Base-by-base conservation (phyloP, 768 basidiomycete genomes). In the Hortiboletus campestris region DNA sequence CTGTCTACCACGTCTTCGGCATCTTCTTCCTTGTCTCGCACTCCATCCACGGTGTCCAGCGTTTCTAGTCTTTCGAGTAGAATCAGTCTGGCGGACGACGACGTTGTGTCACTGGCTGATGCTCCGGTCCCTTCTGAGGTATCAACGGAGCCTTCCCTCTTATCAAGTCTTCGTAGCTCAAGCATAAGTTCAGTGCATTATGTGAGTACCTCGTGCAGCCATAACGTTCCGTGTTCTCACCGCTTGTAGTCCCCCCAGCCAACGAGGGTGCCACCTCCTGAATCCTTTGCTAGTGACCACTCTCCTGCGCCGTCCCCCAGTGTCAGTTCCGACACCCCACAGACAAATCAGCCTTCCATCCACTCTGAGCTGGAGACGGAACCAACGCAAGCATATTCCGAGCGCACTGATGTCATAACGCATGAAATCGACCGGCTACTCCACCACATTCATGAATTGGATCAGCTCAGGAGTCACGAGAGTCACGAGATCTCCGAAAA, bases 401-500 rank as follows among this genome's bases (percentile, higher is more conserved):
- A 80, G 42, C 62, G 45, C 20, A 62, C 74, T 7, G 72, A 80
- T 31, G 73, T 78, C 5, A 70, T 77, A 36, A 81, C 82, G 4
- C 77, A 82, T 61, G 82, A 69, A 74, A 83, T 77, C 46, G 70
- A 84, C 68, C 67, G 76, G 9, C 59, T 85, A 17, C 67, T 85
- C 46, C 74, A 81, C 38, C 75, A 78, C 51, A 68, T 86, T 11
- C 83, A 89, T 49, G 85, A 89, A 49, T 64, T 92, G 13, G 84
- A 92, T 61, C 74, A 79, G 32, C 74, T 76, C 17, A 75, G 88
- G 50, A 85, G 83, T 0, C 76, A 81, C 3, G 89, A 94, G 60
- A 81, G 78, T 31, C 76, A 81, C 28, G 85, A 85, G 16, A 66
- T 94, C 9, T 77, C 80, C 1, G 83, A 82, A 44, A 85, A 88